Conservation (phyloP, 208 protist species). For the Naegleria lovaniensis region DNA sequence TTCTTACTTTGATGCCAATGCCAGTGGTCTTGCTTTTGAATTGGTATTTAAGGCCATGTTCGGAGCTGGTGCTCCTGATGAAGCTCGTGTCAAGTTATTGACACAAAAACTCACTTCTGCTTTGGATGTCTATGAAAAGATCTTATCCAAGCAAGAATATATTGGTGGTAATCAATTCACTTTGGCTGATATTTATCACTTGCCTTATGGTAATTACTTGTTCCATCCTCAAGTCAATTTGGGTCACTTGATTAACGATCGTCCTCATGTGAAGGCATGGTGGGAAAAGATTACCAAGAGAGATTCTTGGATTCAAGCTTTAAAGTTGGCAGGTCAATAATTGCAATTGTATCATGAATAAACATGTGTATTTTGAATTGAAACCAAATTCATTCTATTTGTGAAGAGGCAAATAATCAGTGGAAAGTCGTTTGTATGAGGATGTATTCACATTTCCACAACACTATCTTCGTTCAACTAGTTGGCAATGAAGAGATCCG, state of each 20-base stretch:
- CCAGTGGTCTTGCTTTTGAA: neutral
- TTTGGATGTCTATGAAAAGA: conserved; percentile 6
- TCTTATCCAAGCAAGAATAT: conserved; percentile 7
- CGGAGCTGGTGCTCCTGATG: neutral
- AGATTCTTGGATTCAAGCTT: neutral
- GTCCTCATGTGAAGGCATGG: conserved; percentile 8
- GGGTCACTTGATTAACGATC: neutral
- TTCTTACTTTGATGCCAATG: neutral
- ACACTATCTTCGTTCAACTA: no score
- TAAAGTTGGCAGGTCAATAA: neutral
- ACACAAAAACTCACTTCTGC: neutral
- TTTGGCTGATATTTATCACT: neutral
- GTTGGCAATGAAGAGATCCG: no score
- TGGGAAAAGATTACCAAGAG: conserved; percentile 2
- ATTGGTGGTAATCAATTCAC: conserved; percentile 11
- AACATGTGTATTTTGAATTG: no score
- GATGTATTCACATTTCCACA: no score
- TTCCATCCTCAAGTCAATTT: neutral
- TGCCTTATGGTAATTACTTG: neutral
- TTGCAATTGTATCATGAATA: no score
- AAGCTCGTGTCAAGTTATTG: neutral
- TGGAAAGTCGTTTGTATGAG: no score
- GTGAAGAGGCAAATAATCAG: no score
- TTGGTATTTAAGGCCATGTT: neutral
- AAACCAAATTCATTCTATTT: no score